phyloP scores from a whole-genome alignment of 1,284 basidiomycete genomes.

The Hymenochaete sp. region DNA sequence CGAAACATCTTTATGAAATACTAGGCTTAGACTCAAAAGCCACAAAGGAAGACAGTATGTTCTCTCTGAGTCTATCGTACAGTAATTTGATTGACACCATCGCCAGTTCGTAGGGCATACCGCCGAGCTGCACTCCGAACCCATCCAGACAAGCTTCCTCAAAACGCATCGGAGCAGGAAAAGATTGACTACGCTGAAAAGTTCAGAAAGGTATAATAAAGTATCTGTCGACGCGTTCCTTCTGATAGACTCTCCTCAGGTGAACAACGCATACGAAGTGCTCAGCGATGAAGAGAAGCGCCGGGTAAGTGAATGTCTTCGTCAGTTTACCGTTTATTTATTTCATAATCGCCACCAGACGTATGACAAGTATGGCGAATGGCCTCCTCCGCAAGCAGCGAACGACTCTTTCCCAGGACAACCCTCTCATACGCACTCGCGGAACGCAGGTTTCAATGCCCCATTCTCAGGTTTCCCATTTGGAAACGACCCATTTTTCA shows the following conservation, averaged over 20 bases:
- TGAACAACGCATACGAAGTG: conserved; percentile 36
- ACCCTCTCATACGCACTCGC: conserved; percentile 20
- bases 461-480: conserved; percentile 27
- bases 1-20: conserved; percentile 16
- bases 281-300: conserved; percentile 35
- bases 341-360: conserved; percentile 28
- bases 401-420: conserved; percentile 24
- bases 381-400: conserved; percentile 42
- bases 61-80: conserved; percentile 1
- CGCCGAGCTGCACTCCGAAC: conserved; percentile 52
- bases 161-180: conserved; percentile 35
- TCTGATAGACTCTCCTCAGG: conserved; percentile 21
- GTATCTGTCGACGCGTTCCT: not conserved
- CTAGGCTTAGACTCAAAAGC: conserved; percentile 24
- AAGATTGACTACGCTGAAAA: conserved; percentile 42
- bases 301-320: conserved; percentile 24
- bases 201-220: conserved; percentile 35
- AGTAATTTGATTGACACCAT: not conserved
- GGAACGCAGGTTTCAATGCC: conserved; percentile 4
- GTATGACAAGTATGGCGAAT: conserved; percentile 64
- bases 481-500: conserved; percentile 14
- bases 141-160: conserved; percentile 56
- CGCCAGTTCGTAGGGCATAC: conserved; percentile 53
- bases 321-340: conserved; percentile 27
- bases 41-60: conserved; percentile 31